Conservation (phyloP, 495 filamentous ascomycete species). For the Xylaria castorea region DNA sequence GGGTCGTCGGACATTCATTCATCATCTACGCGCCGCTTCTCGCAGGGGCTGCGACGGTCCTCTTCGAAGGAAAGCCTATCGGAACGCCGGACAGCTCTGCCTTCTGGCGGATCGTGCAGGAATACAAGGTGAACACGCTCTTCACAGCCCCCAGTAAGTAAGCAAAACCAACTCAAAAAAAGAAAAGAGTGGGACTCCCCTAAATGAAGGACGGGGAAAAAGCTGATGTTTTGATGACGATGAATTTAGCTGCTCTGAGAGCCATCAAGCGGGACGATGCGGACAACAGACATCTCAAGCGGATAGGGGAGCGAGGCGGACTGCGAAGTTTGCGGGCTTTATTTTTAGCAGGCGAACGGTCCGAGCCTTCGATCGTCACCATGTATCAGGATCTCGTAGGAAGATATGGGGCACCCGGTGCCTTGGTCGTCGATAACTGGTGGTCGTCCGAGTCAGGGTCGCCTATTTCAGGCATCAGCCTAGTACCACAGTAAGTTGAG, state of each 20-base stretch:
- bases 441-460: conserved; percentile 94
- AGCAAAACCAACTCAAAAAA: neutral
- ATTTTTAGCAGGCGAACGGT: conserved; percentile 89
- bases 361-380: conserved; percentile 83
- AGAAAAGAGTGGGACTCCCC: neutral
- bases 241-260: conserved; percentile 65
- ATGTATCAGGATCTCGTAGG: conserved; percentile 76
- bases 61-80: conserved; percentile 92
- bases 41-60: conserved; percentile 81
- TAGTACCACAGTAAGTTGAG: conserved; percentile 56
- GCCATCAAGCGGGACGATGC: conserved; percentile 89
- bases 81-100: conserved; percentile 86
- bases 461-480: conserved; percentile 82
- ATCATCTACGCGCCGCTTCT: conserved; percentile 83
- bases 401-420: conserved; percentile 65
- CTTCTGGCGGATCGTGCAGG: conserved; percentile 86
- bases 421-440: conserved; percentile 90
- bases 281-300: conserved; percentile 66
- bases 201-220: neutral
- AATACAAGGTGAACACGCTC: conserved; percentile 81
- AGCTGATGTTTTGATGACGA: neutral
- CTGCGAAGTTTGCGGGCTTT: conserved; percentile 71
- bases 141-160: conserved; percentile 78
- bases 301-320: conserved; percentile 68
- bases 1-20: conserved; percentile 85